Conservation (phyloP, 768 basidiomycete species). For the Mycena amicta region DNA sequence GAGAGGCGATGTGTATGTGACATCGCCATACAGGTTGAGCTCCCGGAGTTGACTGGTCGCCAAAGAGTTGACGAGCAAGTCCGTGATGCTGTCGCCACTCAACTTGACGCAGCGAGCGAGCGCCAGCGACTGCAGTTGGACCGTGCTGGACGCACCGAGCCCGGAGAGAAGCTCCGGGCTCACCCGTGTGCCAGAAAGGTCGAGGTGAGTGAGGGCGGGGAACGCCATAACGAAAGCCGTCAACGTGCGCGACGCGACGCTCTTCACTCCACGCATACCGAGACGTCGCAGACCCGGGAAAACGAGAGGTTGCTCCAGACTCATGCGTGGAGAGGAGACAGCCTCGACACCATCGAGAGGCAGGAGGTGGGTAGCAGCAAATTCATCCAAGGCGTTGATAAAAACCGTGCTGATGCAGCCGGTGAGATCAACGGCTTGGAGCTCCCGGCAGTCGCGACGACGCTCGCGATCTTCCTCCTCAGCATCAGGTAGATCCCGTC, state of each 20-base stretch:
- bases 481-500: conserved; percentile 55
- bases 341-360: conserved; percentile 47
- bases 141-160: conserved; percentile 62
- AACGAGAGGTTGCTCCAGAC: conserved; percentile 52
- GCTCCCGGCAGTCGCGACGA: conserved; percentile 69
- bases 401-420: conserved; percentile 94
- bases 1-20: conserved; percentile 77
- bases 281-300: conserved; percentile 78
- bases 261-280: conserved; percentile 81
- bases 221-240: conserved; percentile 78
- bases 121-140: conserved; percentile 77
- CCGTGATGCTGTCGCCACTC: conserved; percentile 74
- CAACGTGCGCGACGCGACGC: conserved; percentile 68
- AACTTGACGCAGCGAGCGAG: conserved; percentile 86
- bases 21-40: conserved; percentile 88
- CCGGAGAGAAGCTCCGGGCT: conserved; percentile 72
- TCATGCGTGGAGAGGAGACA: conserved; percentile 52
- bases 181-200: conserved; percentile 87
- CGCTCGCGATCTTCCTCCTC: conserved; percentile 82
- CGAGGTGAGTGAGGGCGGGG: conserved; percentile 86
- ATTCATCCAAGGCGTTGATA: conserved; percentile 81
- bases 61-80: conserved; percentile 70
- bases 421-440: conserved; percentile 91
- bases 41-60: conserved; percentile 67
- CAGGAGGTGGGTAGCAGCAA: conserved; percentile 69